Evolutionary conservation across 805 yeast species (phyloP).

Genomic region (Candida mattraensis): DNA sequence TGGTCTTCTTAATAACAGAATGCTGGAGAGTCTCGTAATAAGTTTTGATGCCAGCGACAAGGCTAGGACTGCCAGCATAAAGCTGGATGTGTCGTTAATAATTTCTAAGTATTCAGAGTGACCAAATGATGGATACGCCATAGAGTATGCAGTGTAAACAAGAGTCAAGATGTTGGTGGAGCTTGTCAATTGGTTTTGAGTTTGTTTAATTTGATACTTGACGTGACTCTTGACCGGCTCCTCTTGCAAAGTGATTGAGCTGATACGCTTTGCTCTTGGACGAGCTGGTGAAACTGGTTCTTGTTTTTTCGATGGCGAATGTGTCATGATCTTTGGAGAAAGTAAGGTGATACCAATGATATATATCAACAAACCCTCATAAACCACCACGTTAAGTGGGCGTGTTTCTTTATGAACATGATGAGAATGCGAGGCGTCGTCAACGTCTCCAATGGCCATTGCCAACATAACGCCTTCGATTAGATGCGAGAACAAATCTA

Average conservation of each 20-base stretch:
- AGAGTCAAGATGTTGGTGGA: constrained; percentile 50
- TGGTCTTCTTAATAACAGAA: constrained; percentile 55
- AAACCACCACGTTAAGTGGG: constrained; percentile 27
- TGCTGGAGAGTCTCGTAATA: constrained; percentile 50
- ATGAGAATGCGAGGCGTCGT: constrained; percentile 29
- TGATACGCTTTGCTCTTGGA: constrained; percentile 24
- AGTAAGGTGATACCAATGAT: constrained; percentile 34
- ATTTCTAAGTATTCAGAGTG: constrained; percentile 21
- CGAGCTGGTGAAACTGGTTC: constrained; percentile 10
- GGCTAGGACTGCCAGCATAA: constrained; percentile 26
- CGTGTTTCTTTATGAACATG: constrained; percentile 28
- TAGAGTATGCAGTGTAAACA: constrained; percentile 30
- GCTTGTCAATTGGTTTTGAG: constrained; percentile 26
- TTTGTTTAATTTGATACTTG: constrained; percentile 10
- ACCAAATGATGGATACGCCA: constrained; percentile 28
- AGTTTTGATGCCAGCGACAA: constrained; percentile 34
- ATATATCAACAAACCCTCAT: constrained; percentile 29
- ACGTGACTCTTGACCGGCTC: constrained; percentile 20
- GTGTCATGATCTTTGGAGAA: constrained; percentile 30
- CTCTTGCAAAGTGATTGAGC: constrained; percentile 27
- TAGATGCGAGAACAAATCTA: constrained; percentile 85
- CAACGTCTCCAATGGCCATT: constrained; percentile 34
- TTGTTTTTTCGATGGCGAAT: constrained; percentile 1
- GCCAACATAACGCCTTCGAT: constrained; percentile 67
- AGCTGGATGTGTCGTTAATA: constrained; percentile 27